Base-by-base conservation (phyloP, 768 basidiomycete genomes). In the Tephrocybe sp. region DNA sequence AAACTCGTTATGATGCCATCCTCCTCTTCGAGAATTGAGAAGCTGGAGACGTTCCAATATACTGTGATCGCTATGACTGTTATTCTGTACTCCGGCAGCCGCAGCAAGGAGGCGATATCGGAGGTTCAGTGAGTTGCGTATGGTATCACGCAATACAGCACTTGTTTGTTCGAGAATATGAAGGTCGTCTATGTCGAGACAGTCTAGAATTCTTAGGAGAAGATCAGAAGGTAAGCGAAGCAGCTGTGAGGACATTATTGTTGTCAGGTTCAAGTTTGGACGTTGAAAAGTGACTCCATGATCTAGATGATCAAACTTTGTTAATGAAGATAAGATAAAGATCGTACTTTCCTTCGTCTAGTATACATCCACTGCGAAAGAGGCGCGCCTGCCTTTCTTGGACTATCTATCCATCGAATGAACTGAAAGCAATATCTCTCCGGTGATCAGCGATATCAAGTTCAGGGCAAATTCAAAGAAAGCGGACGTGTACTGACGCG, bases 41-140 rank as follows among this genome's bases (percentile, higher is more conserved):
- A 54, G 45, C 5, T 3, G 52, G 42, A 0, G 70, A 46, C 68
- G 67, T 23, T 70, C 64, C 0, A 25, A 31, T 2, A 43, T 29
- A 13, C 24, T 21, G 25, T 9, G 47, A 23, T 13, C 27, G 12
- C 22, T 42, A 22, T 52, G 52, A 0, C 60, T 57, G 45, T 72
- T 71, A 57, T 69, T 67, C 15, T 61, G 54, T 6, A 68, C 55
- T 0, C 63, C 59, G 3, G 64, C 61, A 5, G 45, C 34, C 15
- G 61, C 31, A 9, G 67, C 54, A 3, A 63, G 64, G 21, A 65
- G 61, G n/a, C 47, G 49, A 49, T 73, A 74, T 44, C 68, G 71
- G 15, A 74, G 58, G 4, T 52, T 21, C 1, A 60, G 45, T 3
- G 69, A 71, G 13, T 54, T 38, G 7, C 50, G 45, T 25, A 72